A percentile compares a stretch with the other conserved stretches of the same genome.
Conservation (phyloP, 2,329 filamentous ascomycete species). For the Diaporthe ilicicola region DNA sequence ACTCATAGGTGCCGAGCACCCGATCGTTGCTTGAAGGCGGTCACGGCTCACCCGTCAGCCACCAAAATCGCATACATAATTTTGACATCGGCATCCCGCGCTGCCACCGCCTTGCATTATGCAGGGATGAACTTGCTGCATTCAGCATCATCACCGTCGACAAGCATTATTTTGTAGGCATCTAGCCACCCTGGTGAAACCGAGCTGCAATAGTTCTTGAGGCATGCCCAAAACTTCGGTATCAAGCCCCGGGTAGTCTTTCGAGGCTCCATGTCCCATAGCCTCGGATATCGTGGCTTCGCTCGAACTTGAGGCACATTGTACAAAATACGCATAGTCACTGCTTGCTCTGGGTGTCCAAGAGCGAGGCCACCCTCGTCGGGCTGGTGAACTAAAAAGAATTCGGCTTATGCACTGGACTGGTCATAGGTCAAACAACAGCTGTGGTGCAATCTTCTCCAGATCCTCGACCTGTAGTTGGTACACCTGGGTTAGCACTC, state of each 20-base stretch:
- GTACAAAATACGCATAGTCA: neutral
- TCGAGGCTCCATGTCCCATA: neutral
- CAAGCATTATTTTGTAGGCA: no score
- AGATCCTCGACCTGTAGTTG: conserved; percentile 78
- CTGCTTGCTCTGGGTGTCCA: neutral
- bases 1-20: neutral
- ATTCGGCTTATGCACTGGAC: neutral
- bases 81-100: neutral
- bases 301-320: neutral
- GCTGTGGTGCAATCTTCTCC: conserved; percentile 85
- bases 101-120: neutral
- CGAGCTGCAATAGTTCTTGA: neutral
- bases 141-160: neutral
- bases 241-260: neutral
- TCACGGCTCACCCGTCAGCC: neutral
- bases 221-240: neutral
- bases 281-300: neutral
- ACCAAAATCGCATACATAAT: neutral
- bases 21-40: neutral
- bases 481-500: conserved; percentile 19
- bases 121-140: neutral
- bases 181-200: neutral
- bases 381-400: neutral
- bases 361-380: neutral
- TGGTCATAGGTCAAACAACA: conserved; percentile 81